Base-by-base conservation (phyloP, 345 rosid species). In the Citrus cavaleriei region DNA sequence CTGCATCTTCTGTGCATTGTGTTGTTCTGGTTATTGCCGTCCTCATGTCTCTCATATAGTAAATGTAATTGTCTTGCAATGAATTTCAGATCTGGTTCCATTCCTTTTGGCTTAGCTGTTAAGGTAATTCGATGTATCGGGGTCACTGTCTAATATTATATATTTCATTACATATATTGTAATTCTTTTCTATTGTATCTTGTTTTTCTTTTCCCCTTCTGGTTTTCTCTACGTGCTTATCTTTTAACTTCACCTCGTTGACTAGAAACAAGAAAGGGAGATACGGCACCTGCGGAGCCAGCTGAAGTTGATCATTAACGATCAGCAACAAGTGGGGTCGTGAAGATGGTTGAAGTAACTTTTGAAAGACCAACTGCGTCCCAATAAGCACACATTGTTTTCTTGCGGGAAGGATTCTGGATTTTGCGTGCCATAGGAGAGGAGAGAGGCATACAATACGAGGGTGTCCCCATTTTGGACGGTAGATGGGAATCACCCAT, bases 191-290 rank as follows among this genome's bases (percentile, higher is more conserved):
- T 9, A 5, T 18, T 37, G 9, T 73, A 35, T 14, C 2, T 21
- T 63, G 4, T 35, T 35, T 2, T 18, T 54, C 7, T 18, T 60
- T 14, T 35, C 40, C 10, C 4, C 18, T 62, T 38, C 62, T 55
- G 37, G 40, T 49, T 65, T 66, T 27, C n/a, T 34, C 25, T 14
- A n/a, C 9, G 42, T 62, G 13, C 13, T 76, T 34, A 18, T 37
- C 49, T 66, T 67, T 34, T 7, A 64, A 34, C 21, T n/a, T 76
- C 13, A 51, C 19, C 1, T 5, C 13, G 1, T 40, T 68, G 57
- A 28, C 21, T 51, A 86, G 88, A 16, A 18, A 32, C 88, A 85
- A 42, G 78, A 10, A 30, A 76, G 72, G 70, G 77, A 77, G 69
- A 82, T 68, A 18, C 68, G 49, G 21, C 34, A 25, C 61, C 27